Percentiles rank a stretch among this genome's conserved stretches.
Evolutionary conservation across 805 yeast genomes (phyloP).

Genomic region (Myxozyma kluyveri): DNA sequence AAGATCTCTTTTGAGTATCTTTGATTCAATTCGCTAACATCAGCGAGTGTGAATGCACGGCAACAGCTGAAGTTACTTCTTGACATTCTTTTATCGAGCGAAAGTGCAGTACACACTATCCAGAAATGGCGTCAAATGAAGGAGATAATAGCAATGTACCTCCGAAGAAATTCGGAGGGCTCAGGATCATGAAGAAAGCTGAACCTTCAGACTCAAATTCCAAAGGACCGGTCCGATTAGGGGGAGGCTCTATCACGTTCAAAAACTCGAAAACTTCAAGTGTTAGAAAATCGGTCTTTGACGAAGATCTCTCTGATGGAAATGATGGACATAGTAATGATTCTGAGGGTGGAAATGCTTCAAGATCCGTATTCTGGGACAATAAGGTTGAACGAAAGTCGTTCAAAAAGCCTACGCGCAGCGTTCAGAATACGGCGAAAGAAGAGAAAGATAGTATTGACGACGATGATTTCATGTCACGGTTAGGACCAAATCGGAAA

Average conservation of each 20-base stretch:
- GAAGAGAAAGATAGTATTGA: not conserved
- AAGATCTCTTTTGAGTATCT: too few species aligned
- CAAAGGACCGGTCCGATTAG: not conserved
- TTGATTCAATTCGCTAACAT: too few species aligned
- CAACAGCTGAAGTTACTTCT: too few species aligned
- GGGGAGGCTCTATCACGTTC: not conserved
- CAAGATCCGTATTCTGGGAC: too few species aligned
- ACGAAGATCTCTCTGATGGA: too few species aligned
- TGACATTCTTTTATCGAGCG: too few species aligned
- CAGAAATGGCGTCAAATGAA: not conserved
- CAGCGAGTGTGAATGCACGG: too few species aligned
- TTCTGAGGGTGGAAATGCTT: too few species aligned
- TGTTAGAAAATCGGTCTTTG: too few species aligned
- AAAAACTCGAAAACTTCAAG: too few species aligned
- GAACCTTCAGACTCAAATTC: not conserved
- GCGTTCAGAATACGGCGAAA: not conserved
- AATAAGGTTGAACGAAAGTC: not conserved
- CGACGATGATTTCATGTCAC: not conserved
- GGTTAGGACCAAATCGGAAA: not conserved
- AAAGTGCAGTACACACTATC: too few species aligned
- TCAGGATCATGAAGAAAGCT: conserved; percentile 1
- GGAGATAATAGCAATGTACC: not conserved
- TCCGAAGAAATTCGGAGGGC: conserved; percentile 5
- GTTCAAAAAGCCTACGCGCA: not conserved
- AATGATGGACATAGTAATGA: too few species aligned